Conservation (phyloP, 306 rosid genomes). For the Hippophae gyantsensis region DNA sequence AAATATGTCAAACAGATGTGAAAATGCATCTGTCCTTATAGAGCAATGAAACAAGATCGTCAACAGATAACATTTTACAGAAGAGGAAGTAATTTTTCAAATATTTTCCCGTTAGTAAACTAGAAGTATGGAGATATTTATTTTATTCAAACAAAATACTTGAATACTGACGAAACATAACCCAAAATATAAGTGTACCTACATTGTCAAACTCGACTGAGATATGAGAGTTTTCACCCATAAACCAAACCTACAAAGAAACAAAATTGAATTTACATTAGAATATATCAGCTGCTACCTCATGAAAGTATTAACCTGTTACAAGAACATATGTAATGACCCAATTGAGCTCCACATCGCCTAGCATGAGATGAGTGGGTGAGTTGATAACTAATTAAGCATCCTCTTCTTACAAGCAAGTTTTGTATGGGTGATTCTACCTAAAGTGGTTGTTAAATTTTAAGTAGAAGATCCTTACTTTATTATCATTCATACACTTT, state of each 20-base stretch:
- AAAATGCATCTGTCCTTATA: conserved; percentile 7
- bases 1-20: conserved; percentile 6
- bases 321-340: no score
- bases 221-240: conserved; percentile 85
- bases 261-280: conserved; percentile 13
- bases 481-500: no score
- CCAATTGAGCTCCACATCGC: no score
- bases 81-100: background rate
- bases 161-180: conserved; percentile 4
- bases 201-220: conserved; percentile 79
- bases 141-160: background rate
- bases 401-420: no score
- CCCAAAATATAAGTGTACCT: conserved; percentile 28
- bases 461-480: no score
- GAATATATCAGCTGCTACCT: background rate
- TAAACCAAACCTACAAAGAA: conserved; percentile 77
- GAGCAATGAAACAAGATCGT: background rate
- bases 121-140: background rate
- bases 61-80: no score
- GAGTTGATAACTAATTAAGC: no score
- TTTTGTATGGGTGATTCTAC: no score
- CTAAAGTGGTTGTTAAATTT: no score
- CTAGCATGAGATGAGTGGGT: no score
- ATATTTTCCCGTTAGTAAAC: conserved; percentile 1
- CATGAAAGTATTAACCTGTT: no score